A percentile compares a stretch with the other conserved stretches of the same genome.
phyloP scores from a whole-genome alignment of 805 yeast genomes.

The Spathaspora gorwiae region DNA sequence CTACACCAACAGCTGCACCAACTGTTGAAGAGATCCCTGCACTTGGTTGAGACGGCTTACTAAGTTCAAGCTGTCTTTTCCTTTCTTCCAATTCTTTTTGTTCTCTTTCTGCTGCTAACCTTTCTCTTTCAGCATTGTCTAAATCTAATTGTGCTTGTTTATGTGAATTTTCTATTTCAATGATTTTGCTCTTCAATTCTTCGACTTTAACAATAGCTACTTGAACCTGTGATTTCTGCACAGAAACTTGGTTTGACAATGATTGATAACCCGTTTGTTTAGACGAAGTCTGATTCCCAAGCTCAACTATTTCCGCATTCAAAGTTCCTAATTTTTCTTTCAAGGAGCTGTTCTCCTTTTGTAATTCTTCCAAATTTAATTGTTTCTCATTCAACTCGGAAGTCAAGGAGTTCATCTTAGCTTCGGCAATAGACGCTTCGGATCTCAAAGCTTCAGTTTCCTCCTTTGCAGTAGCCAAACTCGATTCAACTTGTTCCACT shows the following conservation, averaged over 20 bases:
- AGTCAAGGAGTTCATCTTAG: slow-evolving; percentile 68
- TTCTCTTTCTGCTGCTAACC: slow-evolving; percentile 11
- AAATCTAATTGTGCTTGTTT: slow-evolving; percentile 20
- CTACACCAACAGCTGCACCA: slow-evolving; percentile 11
- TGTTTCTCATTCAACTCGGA: slow-evolving; percentile 59
- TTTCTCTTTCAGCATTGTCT: slow-evolving; percentile 13
- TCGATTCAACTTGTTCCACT: slow-evolving; percentile 66
- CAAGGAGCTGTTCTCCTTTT: slow-evolving; percentile 57
- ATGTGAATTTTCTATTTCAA: slow-evolving; percentile 22
- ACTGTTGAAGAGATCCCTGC: slow-evolving; percentile 15
- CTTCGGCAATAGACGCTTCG: slow-evolving; percentile 73
- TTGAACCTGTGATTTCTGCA: slow-evolving; percentile 65
- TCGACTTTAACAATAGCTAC: slow-evolving; percentile 50
- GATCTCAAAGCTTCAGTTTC: slow-evolving; percentile 69
- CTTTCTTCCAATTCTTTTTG: slow-evolving; percentile 10
- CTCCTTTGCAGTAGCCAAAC: slow-evolving; percentile 51
- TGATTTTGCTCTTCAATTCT: slow-evolving; percentile 27
- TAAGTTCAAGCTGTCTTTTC: slow-evolving; percentile 1
- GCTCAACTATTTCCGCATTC: slow-evolving; percentile 61
- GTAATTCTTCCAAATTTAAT: slow-evolving; percentile 58
- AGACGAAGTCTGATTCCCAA: slow-evolving; percentile 52
- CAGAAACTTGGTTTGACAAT: slow-evolving; percentile 58
- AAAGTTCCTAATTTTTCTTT: slow-evolving; percentile 65
- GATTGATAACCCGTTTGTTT: slow-evolving; percentile 54
- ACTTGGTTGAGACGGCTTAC: slow-evolving; percentile 12